These are phyloP conservation scores for Pestalotiopsis sp. DNA, from an alignment of 2,329 filamentous ascomycete genomes.

Conservation along the genomic window DNA sequence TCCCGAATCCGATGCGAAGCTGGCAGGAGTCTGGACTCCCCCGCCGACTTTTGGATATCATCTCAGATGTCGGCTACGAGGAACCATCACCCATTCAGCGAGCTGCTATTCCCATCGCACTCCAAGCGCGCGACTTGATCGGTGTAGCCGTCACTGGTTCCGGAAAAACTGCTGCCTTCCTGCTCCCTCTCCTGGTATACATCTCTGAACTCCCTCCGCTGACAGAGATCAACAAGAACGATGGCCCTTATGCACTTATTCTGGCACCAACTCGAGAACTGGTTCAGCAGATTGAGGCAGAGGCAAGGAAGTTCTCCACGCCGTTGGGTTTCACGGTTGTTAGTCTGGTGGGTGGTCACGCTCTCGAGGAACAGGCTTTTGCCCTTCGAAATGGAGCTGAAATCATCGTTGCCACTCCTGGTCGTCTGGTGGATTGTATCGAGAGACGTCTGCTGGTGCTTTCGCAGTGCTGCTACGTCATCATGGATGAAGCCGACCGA, in stretches of 20 bases:
- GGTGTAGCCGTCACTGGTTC: conserved; percentile 97
- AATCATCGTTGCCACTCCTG: conserved; percentile 97
- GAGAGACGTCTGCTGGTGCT: conserved; percentile 90
- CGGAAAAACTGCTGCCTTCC: conserved; percentile 95
- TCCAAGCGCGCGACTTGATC: conserved; percentile 93
- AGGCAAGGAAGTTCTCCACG: conserved; percentile 88
- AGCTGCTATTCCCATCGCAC: conserved; percentile 91
- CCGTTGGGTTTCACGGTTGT: conserved; percentile 94
- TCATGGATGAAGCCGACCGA: conserved; percentile 99
- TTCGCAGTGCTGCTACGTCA: conserved; percentile 95
- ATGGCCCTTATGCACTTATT: conserved; percentile 96
- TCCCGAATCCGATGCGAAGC: conserved; percentile 94
- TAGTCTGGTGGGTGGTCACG: conserved; percentile 96
- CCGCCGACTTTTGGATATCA: conserved; percentile 75
- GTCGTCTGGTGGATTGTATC: conserved; percentile 95
- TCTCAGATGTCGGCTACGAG: conserved; percentile 84
- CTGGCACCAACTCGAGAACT: conserved; percentile 95
- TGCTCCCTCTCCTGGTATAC: conserved; percentile 90
- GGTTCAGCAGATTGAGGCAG: conserved; percentile 94
- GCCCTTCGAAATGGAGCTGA: conserved; percentile 90
- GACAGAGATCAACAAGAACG: conserved; percentile 84
- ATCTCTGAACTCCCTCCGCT: conserved; percentile 88
- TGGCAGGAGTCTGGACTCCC: conserved; percentile 89
- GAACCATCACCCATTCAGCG: conserved; percentile 92
- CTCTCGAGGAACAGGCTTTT: conserved; percentile 90